Percentiles rank a stretch among this genome's conserved stretches.
Evolutionary conservation across 2,329 filamentous ascomycete genomes (phyloP).

Genomic region (Bipolaris victoriae): DNA sequence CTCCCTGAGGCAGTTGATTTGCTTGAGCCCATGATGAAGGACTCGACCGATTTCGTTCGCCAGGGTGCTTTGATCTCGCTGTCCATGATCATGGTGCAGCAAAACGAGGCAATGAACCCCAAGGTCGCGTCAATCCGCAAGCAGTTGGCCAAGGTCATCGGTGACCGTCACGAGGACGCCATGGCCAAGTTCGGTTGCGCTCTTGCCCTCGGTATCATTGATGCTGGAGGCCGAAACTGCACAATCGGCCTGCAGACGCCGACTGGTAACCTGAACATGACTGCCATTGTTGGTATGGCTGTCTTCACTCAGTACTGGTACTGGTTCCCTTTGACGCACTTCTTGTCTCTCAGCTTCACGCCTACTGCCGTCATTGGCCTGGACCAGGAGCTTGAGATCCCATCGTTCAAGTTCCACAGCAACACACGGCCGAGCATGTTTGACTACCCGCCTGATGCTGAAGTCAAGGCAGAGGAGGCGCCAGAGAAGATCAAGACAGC

Average conservation of each 20-base stretch:
- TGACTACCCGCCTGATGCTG: constrained; percentile 96
- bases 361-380: constrained; percentile 95
- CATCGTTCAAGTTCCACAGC: constrained; percentile 94
- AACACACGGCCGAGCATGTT: constrained; percentile 94
- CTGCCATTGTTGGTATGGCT: constrained; percentile 95
- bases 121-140: constrained; percentile 92
- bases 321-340: constrained; percentile 99
- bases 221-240: constrained; percentile 97
- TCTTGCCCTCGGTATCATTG: constrained; percentile 93
- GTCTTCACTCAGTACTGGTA: constrained; percentile 99
- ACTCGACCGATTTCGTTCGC: constrained; percentile 96
- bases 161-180: constrained; percentile 95
- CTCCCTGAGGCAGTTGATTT: constrained; percentile 96
- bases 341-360: constrained; percentile 94
- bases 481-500: constrained; percentile 94
- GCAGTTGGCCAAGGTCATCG: constrained; percentile 90
- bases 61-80: constrained; percentile 94
- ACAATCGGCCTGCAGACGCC: constrained; percentile 97
- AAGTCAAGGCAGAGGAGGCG: constrained; percentile 92
- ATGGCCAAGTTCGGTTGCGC: constrained; percentile 99
- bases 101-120: constrained; percentile 98
- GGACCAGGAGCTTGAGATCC: constrained; percentile 90
- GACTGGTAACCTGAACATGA: constrained; percentile 98
- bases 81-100: constrained; percentile 99
- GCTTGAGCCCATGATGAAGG: constrained; percentile 98